A percentile compares a stretch with the other conserved stretches of the same genome.
Conservation (phyloP, 2,329 filamentous ascomycete species). For the Coleophoma eucalyptorum region DNA sequence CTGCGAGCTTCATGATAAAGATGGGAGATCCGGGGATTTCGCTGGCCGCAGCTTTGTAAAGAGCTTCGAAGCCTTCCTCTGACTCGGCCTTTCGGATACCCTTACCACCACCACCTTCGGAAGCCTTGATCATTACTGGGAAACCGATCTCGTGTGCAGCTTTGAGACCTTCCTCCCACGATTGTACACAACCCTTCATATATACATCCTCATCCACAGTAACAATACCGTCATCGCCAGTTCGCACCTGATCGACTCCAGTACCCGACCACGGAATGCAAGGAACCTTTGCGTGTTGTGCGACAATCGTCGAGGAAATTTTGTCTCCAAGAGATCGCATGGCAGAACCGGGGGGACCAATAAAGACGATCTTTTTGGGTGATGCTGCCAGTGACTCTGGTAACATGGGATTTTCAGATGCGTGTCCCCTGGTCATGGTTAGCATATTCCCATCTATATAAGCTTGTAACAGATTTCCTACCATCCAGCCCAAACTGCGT, state of each 20-base stretch:
- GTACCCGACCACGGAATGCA: slow-evolving; percentile 99
- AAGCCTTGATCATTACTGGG: slow-evolving; percentile 99
- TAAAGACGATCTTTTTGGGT: slow-evolving; percentile 98
- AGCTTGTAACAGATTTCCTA: slow-evolving; percentile 39
- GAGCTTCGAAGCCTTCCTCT: slow-evolving; percentile 77
- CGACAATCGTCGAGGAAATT: slow-evolving; percentile 98
- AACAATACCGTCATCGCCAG: slow-evolving; percentile 83
- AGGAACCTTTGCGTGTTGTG: slow-evolving; percentile 91
- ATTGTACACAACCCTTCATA: slow-evolving; percentile 84
- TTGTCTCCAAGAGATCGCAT: slow-evolving; percentile 99
- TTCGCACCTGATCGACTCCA: slow-evolving; percentile 75
- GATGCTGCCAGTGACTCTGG: slow-evolving; percentile 95
- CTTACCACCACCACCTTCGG: slow-evolving; percentile 97
- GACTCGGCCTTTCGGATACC: slow-evolving; percentile 92
- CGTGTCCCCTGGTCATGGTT: slow-evolving; percentile 69
- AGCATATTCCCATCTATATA: slow-evolving; percentile 2
- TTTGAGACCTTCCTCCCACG: slow-evolving; percentile 82
- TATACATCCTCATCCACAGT: slow-evolving; percentile 87
- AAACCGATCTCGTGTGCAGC: slow-evolving; percentile 92
- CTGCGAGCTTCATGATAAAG: slow-evolving; percentile 99
- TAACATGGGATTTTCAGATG: slow-evolving; percentile 96
- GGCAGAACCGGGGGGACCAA: slow-evolving; percentile 93
- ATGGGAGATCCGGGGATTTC: slow-evolving; percentile 98
- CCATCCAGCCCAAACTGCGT: slow-evolving; percentile 99
- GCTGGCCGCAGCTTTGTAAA: slow-evolving; percentile 94